Evolutionary conservation across 2,329 filamentous ascomycete genomes (phyloP).

Genomic region (Talaromyces funiculosus): DNA sequence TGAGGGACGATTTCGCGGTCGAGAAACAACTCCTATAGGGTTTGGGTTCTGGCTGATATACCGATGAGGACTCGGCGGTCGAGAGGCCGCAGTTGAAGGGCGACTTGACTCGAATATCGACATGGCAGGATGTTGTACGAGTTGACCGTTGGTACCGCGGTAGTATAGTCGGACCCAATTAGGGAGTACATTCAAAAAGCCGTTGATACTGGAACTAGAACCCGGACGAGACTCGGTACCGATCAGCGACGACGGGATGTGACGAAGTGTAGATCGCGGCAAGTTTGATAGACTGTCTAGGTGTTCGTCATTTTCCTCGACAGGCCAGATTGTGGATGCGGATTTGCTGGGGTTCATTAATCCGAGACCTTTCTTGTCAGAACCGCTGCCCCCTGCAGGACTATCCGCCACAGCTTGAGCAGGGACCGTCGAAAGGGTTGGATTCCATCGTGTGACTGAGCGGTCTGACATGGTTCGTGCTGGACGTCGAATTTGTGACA

Average conservation of each 20-base stretch:
- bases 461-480: conserved; percentile 30
- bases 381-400: conserved; percentile 19
- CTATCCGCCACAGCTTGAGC: conserved; percentile 24
- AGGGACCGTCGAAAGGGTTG: conserved; percentile 41
- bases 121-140: conserved; percentile 42
- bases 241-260: conserved; percentile 27
- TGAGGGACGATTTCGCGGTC: conserved; percentile 22
- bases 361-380: conserved; percentile 5
- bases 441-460: conserved; percentile 35
- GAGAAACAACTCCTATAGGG: conserved; percentile 24
- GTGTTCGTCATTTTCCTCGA: conserved; percentile 31
- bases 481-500: conserved; percentile 18
- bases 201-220: conserved; percentile 43
- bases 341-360: conserved; percentile 16
- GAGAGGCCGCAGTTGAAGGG: conserved; percentile 21
- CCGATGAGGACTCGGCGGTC: conserved; percentile 22
- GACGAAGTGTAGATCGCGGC: conserved; percentile 23
- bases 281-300: conserved; percentile 34
- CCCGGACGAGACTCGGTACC: conserved; percentile 21
- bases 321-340: conserved; percentile 31
- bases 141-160: conserved; percentile 54
- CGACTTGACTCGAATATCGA: conserved; percentile 29
- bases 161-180: conserved; percentile 61
- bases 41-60: conserved; percentile 25
- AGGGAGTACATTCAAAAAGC: conserved; percentile 40